phyloP scores from a whole-genome alignment of 768 basidiomycete species.

The Clavaria fumosa region DNA sequence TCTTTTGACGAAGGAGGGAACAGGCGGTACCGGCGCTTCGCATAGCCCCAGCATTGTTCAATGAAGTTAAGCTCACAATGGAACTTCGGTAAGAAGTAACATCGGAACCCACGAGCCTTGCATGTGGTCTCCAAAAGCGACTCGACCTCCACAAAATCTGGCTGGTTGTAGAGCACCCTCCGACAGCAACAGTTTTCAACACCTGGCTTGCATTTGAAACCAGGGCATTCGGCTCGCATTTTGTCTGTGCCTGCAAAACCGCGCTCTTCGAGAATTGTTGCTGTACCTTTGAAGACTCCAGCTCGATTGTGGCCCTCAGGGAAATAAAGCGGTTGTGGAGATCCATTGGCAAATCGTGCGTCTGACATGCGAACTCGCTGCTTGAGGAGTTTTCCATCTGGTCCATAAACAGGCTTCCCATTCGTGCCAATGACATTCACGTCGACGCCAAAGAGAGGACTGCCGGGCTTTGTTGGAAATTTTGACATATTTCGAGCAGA shows the following conservation, averaged over 20 bases:
- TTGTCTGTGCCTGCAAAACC: slow-evolving; percentile 5
- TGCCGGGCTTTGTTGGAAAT: slow-evolving; percentile 4
- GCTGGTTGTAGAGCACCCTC: slow-evolving; percentile 17
- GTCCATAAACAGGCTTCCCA: slow-evolving; percentile 14
- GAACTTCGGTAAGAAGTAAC: slow-evolving; percentile 18
- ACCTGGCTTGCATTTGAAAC: slow-evolving; percentile 3
- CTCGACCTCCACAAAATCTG: slow-evolving; percentile 17
- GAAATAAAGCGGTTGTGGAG: slow-evolving; percentile 18
- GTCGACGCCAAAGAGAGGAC: slow-evolving; percentile 7
- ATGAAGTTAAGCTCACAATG: slow-evolving; percentile 25
- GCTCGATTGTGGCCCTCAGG: slow-evolving; percentile 11
- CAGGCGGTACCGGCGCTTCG: slow-evolving; percentile 16
- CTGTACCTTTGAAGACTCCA: slow-evolving; percentile 28
- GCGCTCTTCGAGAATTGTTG: slow-evolving; percentile 16
- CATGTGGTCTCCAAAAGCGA: slow-evolving; percentile 7
- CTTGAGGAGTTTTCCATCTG: slow-evolving; percentile 15
- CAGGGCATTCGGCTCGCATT: slow-evolving; percentile 9
- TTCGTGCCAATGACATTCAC: neutral
- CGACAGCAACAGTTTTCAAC: slow-evolving; percentile 19
- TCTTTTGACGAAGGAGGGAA: slow-evolving; percentile 15
- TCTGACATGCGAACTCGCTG: slow-evolving; percentile 19
- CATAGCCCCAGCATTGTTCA: slow-evolving; percentile 22
- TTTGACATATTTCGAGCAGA: slow-evolving; percentile 19
- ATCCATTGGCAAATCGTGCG: slow-evolving; percentile 14
- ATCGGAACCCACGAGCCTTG: slow-evolving; percentile 8